Evolutionary conservation across 148 eudicot genomes (phyloP), one percentile per base, ranked within the genome.

Genomic region (Rhododendron williamsianum): DNA sequence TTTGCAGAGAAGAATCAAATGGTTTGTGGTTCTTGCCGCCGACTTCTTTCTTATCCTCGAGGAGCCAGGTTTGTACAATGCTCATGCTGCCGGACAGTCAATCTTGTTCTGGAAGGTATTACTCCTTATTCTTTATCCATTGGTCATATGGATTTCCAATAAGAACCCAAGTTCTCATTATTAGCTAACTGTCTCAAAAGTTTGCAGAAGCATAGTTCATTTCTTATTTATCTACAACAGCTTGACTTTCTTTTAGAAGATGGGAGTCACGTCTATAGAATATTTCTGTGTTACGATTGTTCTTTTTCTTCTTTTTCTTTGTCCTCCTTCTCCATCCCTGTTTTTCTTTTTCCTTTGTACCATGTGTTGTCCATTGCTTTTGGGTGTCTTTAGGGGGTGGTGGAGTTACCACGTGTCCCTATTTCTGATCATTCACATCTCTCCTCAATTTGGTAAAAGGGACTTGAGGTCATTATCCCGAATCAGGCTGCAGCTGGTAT

Each of bases 21-120:
- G 91, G 96, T 94, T 56, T 97, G 99, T 88, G 98, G 98, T 76
- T 91, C 96, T 65, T 97, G 99, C 84, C 95, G 91, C 35, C 94
- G 69, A 74, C 92, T 95, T 82, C 93, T 94, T 86, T 90, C 92
- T 76, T 95, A 94, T 86, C 91, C 94, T 38, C 90, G 83, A 87
- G 98, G 94, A 78, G 92, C 98, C 80, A 93, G 90, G 86, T 87
- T 90, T 87, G 95, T 94, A 41, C 88, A 91, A 80, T 97, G 99
- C 88, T 87, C 94, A 46, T 90, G 91, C 88, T 97, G 99, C 86
- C 90, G 87, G 87, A 92, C 92, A 52, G 96, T 94, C 81, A 95
- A 97, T 86, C 91, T 92, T 84, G 96, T 93, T 69, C 90, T 93
- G 13, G 95, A 94, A 97, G 99, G 99, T 96, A 48, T 63, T 5